Conservation (phyloP, 345 rosid genomes). For the Arabidopsis arenosa region DNA sequence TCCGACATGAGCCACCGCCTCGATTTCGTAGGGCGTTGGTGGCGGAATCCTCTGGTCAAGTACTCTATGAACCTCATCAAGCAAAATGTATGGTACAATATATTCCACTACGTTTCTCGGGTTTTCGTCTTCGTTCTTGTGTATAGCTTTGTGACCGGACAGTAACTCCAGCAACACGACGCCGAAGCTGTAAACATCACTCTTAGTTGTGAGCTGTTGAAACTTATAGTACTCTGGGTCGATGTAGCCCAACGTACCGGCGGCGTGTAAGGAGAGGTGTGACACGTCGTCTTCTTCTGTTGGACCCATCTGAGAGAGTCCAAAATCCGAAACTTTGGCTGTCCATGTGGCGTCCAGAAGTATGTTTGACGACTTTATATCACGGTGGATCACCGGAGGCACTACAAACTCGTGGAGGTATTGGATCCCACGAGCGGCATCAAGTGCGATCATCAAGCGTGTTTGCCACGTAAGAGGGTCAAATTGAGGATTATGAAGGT, state of each 20-base stretch:
- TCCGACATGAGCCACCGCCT: conserved; percentile 65
- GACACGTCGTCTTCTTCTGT: conserved; percentile 52
- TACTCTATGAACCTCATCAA: conserved; percentile 69
- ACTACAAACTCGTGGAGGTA: conserved; percentile 71
- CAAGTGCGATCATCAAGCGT: conserved; percentile 65
- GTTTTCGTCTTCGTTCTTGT: conserved; percentile 53
- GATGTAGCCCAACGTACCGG: conserved; percentile 82
- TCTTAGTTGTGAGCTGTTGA: conserved; percentile 65
- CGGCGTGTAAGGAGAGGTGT: conserved; percentile 66
- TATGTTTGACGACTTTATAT: conserved; percentile 83
- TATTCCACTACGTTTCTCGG: conserved; percentile 71
- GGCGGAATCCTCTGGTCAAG: conserved; percentile 68
- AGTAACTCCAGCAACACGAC: conserved; percentile 68
- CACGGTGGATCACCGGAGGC: conserved; percentile 81
- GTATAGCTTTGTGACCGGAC: conserved; percentile 71
- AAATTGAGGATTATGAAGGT: conserved; percentile 57
- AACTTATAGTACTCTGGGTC: conserved; percentile 85
- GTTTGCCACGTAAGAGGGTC: conserved; percentile 68
- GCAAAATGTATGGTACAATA: conserved; percentile 61
- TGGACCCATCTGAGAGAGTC: conserved; percentile 73
- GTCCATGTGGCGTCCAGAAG: conserved; percentile 59
- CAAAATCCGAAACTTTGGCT: conserved; percentile 81
- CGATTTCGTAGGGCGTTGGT: conserved; percentile 77
- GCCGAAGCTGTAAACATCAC: conserved; percentile 83
- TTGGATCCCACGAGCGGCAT: conserved; percentile 76